phyloP scores from a whole-genome alignment of 2,329 filamentous ascomycete species.

The Talaromyces sp. region DNA sequence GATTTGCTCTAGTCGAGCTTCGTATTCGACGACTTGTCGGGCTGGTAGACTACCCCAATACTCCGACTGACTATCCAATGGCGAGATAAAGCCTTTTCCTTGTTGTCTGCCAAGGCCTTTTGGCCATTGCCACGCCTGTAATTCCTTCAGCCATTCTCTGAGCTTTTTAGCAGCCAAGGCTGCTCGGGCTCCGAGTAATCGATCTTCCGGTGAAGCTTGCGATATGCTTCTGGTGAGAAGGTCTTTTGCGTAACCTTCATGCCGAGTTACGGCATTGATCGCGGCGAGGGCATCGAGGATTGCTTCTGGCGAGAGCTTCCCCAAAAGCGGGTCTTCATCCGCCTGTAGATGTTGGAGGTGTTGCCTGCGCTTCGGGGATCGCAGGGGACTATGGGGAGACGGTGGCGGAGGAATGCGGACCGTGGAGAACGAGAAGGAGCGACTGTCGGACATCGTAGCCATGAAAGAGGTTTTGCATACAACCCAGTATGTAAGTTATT shows the following conservation, averaged over 20 bases:
- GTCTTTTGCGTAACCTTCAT: constrained; percentile 37
- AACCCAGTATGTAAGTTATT: neutral
- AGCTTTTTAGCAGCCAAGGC: constrained; percentile 58
- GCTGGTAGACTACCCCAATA: constrained; percentile 71
- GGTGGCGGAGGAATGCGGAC: constrained; percentile 29
- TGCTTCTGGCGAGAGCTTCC: constrained; percentile 52
- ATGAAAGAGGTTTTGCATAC: neutral
- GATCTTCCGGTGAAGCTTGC: constrained; percentile 54
- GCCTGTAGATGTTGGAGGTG: constrained; percentile 36
- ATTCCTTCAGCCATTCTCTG: constrained; percentile 56
- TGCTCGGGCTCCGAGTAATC: constrained; percentile 57
- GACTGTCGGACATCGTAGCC: constrained; percentile 22
- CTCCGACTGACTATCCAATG: constrained; percentile 29
- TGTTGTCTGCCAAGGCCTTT: constrained; percentile 34
- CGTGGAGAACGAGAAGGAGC: constrained; percentile 29
- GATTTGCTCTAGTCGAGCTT: constrained; percentile 71
- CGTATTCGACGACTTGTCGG: constrained; percentile 63
- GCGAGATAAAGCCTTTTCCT: constrained; percentile 43
- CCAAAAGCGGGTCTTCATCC: constrained; percentile 47
- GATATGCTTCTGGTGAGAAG: constrained; percentile 51
- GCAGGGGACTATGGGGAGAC: constrained; percentile 35
- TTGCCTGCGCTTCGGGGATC: constrained; percentile 37
- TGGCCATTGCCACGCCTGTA: constrained; percentile 59
- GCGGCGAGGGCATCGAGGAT: constrained; percentile 51
- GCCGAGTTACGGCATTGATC: constrained; percentile 40